These are phyloP conservation scores for Quercus phellos DNA, from an alignment of 331 rosid species.

Conservation along the genomic window DNA sequence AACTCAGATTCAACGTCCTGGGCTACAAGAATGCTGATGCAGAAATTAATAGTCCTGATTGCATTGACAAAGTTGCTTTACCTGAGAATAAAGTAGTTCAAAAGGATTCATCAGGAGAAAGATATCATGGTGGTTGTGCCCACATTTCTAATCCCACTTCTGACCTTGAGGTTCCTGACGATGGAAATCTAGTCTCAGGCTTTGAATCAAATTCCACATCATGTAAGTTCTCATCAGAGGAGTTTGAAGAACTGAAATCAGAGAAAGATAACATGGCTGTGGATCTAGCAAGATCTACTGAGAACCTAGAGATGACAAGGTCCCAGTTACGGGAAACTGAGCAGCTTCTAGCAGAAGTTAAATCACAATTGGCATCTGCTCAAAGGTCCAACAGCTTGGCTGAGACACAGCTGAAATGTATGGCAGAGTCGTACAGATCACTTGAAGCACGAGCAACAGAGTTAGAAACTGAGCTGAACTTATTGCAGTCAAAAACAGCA, in stretches of 20 bases:
- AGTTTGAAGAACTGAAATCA: slow-evolving; percentile 60
- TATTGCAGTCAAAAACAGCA: slow-evolving; percentile 49
- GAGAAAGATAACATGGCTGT: slow-evolving; percentile 55
- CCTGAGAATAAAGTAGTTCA: slow-evolving; percentile 70
- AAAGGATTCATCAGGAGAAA: slow-evolving; percentile 51
- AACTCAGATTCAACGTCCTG: slow-evolving; percentile 66
- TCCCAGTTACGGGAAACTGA: slow-evolving; percentile 77
- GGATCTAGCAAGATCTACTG: slow-evolving; percentile 60
- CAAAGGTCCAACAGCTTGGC: slow-evolving; percentile 73
- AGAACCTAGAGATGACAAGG: slow-evolving; percentile 65
- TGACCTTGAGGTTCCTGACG: slow-evolving; percentile 80
- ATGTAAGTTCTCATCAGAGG: slow-evolving; percentile 47
- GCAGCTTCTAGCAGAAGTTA: slow-evolving; percentile 76
- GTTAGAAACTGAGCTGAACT: slow-evolving; percentile 64
- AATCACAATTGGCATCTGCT: slow-evolving; percentile 71
- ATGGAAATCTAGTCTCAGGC: slow-evolving; percentile 62
- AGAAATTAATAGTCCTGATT: slow-evolving; percentile 77
- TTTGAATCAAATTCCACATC: slow-evolving; percentile 34
- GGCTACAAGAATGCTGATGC: slow-evolving; percentile 63
- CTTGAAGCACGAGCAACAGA: slow-evolving; percentile 75
- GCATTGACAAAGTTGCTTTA: slow-evolving; percentile 92
- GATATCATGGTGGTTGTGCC: slow-evolving; percentile 57
- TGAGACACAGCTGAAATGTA: slow-evolving; percentile 94
- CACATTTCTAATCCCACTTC: slow-evolving; percentile 48
- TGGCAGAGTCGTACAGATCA: slow-evolving; percentile 93